phyloP scores from a whole-genome alignment of 257 asterid species.

The Buddleja alternifolia region DNA sequence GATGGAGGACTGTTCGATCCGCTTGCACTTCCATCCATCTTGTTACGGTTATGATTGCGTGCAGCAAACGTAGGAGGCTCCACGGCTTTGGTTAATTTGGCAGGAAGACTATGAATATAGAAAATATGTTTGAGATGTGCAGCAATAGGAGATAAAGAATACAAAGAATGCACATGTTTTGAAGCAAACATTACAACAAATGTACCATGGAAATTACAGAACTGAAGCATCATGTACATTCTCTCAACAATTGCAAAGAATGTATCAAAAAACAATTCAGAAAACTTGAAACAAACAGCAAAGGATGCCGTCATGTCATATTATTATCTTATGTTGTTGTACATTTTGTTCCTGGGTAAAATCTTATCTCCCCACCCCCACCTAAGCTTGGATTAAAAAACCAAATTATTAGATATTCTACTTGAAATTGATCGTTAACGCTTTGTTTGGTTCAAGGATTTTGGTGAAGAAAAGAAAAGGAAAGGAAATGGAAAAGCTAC shows the following conservation, averaged over 20 bases:
- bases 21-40: slow-evolving; percentile 38
- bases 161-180: too few relatives aligned
- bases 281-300: background rate
- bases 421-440: too few relatives aligned
- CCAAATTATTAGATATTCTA: too few relatives aligned
- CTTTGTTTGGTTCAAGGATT: too few relatives aligned
- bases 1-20: slow-evolving; percentile 34
- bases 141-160: background rate
- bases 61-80: slow-evolving; percentile 52
- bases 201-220: background rate
- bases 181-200: background rate
- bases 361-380: too few relatives aligned
- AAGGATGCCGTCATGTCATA: too few relatives aligned
- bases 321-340: too few relatives aligned
- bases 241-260: too few relatives aligned
- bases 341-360: too few relatives aligned
- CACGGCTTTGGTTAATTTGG: slow-evolving; percentile 44
- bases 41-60: slow-evolving; percentile 31
- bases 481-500: too few relatives aligned
- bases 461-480: too few relatives aligned
- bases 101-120: slow-evolving; percentile 53
- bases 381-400: too few relatives aligned
- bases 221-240: background rate
- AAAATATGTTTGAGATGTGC: background rate
- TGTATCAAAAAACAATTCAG: background rate